Evolutionary conservation across 2,329 filamentous ascomycete species (phyloP), one percentile per base, ranked within the genome.

Genomic region (Cladosporium sp.): DNA sequence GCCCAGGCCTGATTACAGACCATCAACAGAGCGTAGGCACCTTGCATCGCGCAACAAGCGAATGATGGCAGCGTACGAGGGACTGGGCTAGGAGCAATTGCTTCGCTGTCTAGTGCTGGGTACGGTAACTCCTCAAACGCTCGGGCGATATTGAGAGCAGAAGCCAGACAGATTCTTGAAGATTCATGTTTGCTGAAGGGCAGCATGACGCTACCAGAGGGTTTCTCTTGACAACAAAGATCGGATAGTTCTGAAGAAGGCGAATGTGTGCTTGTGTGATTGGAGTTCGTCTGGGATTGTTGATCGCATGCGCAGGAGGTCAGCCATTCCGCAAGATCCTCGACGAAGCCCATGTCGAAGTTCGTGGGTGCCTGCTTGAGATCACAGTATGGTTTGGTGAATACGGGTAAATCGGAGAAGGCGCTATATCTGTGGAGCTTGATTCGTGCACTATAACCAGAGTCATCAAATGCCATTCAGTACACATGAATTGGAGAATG

Each of bases 401-500:
- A 82, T 19, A 81, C 71, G 2, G 79, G 78, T 5, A 76, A 68
- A 60, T 81, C 78, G 44, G 73, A 76, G 65, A 82, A 82, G 8
- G 79, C 79, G 60, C 74, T 76, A 63, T 80, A 81, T 1, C 79
- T 75, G 60, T 82, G 79, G 3, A 80, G 64, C 62, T 81, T 81
- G 61, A 80, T 80, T 13, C 78, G 70, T 10, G 79, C 78, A 65
- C 79, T 80, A 22, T 5, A 2, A 24, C 2, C 3, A n/a, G 6
- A 10, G 15, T 45, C 12, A 28, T 12, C 19, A 19, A 12, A 17
- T 7, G 6, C 13, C 22, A 28, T 15, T 6, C 1, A 1, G 20
- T 17, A 3, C 12, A 45, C 3, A 17, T 9, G 4, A 1, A 32
- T 32, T 9, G 28, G 9, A 3, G 8, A 7, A 2, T 5, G 8